phyloP scores from a whole-genome alignment of 345 rosid species.

The Physaria fendleri region DNA sequence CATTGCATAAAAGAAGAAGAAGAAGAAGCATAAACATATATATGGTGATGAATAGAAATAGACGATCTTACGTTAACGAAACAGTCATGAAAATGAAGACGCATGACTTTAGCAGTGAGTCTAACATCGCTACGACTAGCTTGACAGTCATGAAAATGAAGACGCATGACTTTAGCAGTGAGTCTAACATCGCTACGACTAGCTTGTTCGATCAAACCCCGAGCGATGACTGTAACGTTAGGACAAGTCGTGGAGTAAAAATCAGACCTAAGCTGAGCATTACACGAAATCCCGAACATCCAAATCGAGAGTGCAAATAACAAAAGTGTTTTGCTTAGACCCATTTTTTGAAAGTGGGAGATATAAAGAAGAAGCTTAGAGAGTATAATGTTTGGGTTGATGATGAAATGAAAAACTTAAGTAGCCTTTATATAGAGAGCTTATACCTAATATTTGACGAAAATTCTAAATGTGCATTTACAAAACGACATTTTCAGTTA shows the following conservation, averaged over 20 bases:
- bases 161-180: slow-evolving; percentile 37
- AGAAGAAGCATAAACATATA: too few species aligned
- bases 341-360: slow-evolving; percentile 13
- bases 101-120: too few species aligned
- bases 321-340: slow-evolving; percentile 10
- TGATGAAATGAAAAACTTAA: not conserved
- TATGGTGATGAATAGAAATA: too few species aligned
- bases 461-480: not conserved
- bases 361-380: slow-evolving; percentile 1
- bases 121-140: too few species aligned
- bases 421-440: slow-evolving; percentile 20
- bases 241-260: slow-evolving; percentile 26
- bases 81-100: slow-evolving; percentile 38
- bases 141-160: slow-evolving; percentile 54
- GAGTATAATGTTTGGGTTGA: not conserved
- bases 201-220: slow-evolving; percentile 20
- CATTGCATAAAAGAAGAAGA: too few species aligned
- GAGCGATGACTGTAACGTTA: slow-evolving; percentile 17
- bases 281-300: slow-evolving; percentile 6
- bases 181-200: slow-evolving; percentile 22
- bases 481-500: not conserved
- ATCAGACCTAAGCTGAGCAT: slow-evolving; percentile 17
- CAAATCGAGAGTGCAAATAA: not conserved
- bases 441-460: not conserved
- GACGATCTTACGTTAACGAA: too few species aligned